Base-by-base conservation (phyloP, 257 asterid species). In the Craterostigma plantagineum region DNA sequence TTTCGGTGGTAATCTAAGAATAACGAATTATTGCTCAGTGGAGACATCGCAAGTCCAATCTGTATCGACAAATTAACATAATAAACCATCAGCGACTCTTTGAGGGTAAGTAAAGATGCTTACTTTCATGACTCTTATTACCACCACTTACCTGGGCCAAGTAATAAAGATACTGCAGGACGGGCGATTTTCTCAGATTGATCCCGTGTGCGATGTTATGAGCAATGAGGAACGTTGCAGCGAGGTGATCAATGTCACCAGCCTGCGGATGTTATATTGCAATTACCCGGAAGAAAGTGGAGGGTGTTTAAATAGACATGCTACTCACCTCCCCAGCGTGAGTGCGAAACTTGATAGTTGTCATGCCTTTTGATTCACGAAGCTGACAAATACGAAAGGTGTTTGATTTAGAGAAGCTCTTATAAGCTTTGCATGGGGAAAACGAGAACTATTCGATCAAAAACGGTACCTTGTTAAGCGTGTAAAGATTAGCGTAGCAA, bases 21-120 rank as follows among this genome's bases (percentile, higher is more conserved):
- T 54, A 86, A 55, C 7, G 96, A 85, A 71, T 85, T 85, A 75
- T 85, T 85, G 83, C 96, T 85, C 65, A 85, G 58, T 40, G 96
- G 96, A 61, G 96, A 86, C 96, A 86, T 86, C 18, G 94, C 96
- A 63, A 86, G 67, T 53, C 96, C 96, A 76, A 86, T 86, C 96
- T 86, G 79, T 48, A 65, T 41, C 46, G 46, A 42, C 18, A 44
- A 35, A 49, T 42, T 45, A 47, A 35, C 51, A 48, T 46, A 50
- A 44, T n/a, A n/a, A n/a, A 56, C n/a, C n/a, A n/a, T n/a, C n/a
- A n/a, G n/a, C n/a, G n/a, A n/a, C n/a, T n/a, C n/a, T n/a, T n/a
- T n/a, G n/a, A n/a, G n/a, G n/a, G n/a, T n/a, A n/a, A n/a, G n/a
- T n/a, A n/a, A n/a, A n/a, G n/a, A n/a, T n/a, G n/a, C n/a, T n/a